Base-by-base conservation (phyloP, 2,329 filamentous ascomycete species). In the Fusarium sp. region DNA sequence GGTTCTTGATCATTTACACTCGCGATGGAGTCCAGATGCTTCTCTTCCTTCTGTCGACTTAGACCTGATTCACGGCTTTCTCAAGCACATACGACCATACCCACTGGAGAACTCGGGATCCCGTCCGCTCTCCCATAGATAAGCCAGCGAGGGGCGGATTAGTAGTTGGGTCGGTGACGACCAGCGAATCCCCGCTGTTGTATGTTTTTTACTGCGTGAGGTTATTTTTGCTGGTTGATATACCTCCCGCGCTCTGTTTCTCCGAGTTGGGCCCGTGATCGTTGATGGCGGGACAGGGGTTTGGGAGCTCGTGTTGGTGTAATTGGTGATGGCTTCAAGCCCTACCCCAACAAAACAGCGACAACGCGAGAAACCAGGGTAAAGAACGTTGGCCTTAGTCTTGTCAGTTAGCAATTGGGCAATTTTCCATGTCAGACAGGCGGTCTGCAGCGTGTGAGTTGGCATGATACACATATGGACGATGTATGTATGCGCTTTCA, bases 361-460 rank as follows among this genome's bases (percentile, higher is more conserved):
- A 71, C 69, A 73, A 60, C 70, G 43, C 43, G 48, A 74, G 41
- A 58, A 54, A 75, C 57, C 52, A 73, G 68, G 56, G 33, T 67
- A 64, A 64, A 14, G 39, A 56, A 64, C 45, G 48, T 41, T 52
- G 43, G 33, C 66, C 9, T 33, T 41, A 37, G 58, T 62, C 52
- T 64, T 75, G 67, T 69, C 73, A 69, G 45, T 48, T 52, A 63
- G n/a, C 59, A 66, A 76, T 74, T 75, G 73, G 73, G 16, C 45
- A 43, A 52, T 66, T 71, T 48, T 67, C 43, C 31, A 41, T 63
- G 50, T 48, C 62, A 67, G 69, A 78, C 57, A 76, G 68, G 76
- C 76, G 76, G 76, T 78, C 76, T 78, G 73, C 68, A 71, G 56
- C 69, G 64, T 78, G 64, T 78, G 76, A 78, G 76, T 65, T 78